Evolutionary conservation across 257 asterid genomes (phyloP).

Genomic region (Solanum tarijense): DNA sequence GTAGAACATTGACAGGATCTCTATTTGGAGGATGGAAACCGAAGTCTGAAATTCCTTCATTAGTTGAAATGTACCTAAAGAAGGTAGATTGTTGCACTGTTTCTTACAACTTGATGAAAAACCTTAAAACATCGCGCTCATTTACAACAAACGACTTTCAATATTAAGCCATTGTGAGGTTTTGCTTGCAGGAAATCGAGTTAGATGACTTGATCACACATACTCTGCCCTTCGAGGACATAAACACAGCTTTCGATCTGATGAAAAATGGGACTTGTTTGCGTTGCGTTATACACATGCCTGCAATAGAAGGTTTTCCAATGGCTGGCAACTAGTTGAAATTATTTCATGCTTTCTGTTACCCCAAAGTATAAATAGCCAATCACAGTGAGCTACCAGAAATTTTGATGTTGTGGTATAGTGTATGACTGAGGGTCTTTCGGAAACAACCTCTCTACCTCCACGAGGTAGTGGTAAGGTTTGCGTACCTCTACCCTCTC

Average conservation of each 20-base stretch:
- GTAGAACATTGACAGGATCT: constrained; percentile 78
- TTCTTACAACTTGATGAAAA: neutral
- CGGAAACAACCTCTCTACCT: neutral
- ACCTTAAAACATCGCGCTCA: neutral
- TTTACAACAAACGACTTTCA: neutral
- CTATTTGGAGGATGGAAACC: constrained; percentile 98
- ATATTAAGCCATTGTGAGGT: neutral
- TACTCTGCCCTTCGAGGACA: constrained; percentile 56
- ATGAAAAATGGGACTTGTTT: constrained; percentile 74
- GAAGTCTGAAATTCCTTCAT: constrained; percentile 77
- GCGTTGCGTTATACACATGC: constrained; percentile 92
- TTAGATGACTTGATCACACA: constrained; percentile 64
- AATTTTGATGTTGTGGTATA: neutral
- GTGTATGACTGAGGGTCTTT: neutral
- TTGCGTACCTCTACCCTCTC: neutral
- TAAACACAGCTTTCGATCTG: constrained; percentile 69
- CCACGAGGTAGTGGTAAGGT: too few species aligned
- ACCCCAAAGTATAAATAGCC: neutral
- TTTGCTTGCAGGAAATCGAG: constrained; percentile 60
- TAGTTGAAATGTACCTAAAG: constrained; percentile 69
- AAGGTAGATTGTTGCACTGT: constrained; percentile 29
- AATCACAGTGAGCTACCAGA: neutral
- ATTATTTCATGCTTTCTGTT: neutral
- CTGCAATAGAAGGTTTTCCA: neutral
- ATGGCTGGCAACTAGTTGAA: neutral